These are phyloP conservation scores for Solanum chiquidenum DNA, from an alignment of 257 asterid genomes.

Conservation along the genomic window DNA sequence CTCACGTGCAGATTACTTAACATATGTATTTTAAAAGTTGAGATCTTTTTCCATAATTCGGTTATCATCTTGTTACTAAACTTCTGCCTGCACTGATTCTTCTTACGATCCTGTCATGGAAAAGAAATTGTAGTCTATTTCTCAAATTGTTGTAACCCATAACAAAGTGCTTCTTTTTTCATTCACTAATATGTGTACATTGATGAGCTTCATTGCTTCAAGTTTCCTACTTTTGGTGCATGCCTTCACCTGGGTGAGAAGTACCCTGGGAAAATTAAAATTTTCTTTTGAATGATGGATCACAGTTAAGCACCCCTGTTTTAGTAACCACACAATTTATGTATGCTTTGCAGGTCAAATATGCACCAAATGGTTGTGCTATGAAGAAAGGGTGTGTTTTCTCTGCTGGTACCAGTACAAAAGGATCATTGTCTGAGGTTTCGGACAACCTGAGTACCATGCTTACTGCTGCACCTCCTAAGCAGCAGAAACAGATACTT, in stretches of 20 bases:
- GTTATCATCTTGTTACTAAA: background rate
- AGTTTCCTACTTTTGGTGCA: background rate
- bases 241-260: background rate
- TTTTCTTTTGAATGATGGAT: background rate
- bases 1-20: background rate
- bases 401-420: constrained; percentile 7
- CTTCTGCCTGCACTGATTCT: background rate
- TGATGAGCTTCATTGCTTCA: background rate
- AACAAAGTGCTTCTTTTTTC: background rate
- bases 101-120: background rate
- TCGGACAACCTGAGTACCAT: constrained; percentile 48
- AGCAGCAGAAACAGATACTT: constrained; percentile 60
- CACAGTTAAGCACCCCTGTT: background rate
- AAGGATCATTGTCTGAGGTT: constrained; percentile 34
- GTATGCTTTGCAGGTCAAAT: constrained; percentile 17
- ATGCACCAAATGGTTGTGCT: constrained; percentile 16
- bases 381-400: constrained; percentile 18
- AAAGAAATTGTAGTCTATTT: background rate
- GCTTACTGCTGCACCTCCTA: constrained; percentile 63
- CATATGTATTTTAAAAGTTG: background rate
- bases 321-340: background rate
- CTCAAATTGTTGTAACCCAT: background rate
- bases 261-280: background rate
- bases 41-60: background rate
- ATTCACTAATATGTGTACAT: background rate